Conservation (phyloP, 2,329 filamentous ascomycete species). For the Ophiostoma piceae region DNA sequence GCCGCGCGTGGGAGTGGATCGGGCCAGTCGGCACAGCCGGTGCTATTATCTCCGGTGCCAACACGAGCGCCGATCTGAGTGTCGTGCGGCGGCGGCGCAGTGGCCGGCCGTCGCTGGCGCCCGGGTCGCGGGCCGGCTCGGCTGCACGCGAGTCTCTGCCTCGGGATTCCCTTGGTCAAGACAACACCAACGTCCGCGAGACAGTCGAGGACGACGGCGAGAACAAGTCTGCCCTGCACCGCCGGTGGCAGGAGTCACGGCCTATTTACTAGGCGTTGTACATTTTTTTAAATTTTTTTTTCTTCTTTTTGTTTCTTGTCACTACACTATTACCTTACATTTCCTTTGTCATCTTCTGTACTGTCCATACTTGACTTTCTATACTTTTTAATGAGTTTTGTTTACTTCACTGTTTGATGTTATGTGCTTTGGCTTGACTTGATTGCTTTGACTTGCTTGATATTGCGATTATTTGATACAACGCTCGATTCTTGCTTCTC, state of each 20-base stretch:
- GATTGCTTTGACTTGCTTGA: neutral
- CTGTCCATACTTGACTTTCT: neutral
- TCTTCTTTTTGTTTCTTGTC: neutral
- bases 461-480: too few relatives aligned
- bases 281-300: neutral
- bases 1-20: slow-evolving; percentile 66
- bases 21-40: slow-evolving; percentile 48
- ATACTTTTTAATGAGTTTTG: neutral
- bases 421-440: neutral
- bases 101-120: slow-evolving; percentile 44
- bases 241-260: slow-evolving; percentile 39
- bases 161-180: neutral
- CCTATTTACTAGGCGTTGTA: slow-evolving; percentile 28
- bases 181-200: slow-evolving; percentile 37
- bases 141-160: slow-evolving; percentile 20
- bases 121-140: slow-evolving; percentile 37
- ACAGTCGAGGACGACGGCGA: slow-evolving; percentile 25
- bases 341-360: neutral
- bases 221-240: slow-evolving; percentile 32
- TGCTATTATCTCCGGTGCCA: slow-evolving; percentile 31
- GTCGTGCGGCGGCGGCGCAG: slow-evolving; percentile 44
- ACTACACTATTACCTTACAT: neutral
- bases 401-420: neutral
- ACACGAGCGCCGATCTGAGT: slow-evolving; percentile 12
- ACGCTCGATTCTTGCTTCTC: neutral